phyloP scores from a whole-genome alignment of 2,329 filamentous ascomycete species.

The Trichoderma simmonsii region DNA sequence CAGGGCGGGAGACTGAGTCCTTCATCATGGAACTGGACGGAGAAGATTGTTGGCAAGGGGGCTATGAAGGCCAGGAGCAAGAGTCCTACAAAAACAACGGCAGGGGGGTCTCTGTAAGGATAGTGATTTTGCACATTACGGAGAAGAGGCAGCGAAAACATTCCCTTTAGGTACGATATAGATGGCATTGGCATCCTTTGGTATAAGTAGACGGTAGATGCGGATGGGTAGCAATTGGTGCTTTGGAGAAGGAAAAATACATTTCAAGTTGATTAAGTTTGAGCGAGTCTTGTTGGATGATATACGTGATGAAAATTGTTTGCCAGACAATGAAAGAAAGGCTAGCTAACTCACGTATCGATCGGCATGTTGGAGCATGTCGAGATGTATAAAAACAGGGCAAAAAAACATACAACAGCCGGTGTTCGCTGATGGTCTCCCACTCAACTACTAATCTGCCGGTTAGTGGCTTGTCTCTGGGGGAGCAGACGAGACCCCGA shows the following conservation, averaged over 20 bases:
- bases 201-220: not conserved
- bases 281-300: not conserved
- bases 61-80: conserved; percentile 21
- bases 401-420: not conserved
- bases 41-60: conserved; percentile 51
- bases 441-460: not conserved
- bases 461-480: no score
- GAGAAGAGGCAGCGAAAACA: not conserved
- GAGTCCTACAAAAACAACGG: conserved; percentile 24
- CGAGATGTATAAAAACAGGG: no score
- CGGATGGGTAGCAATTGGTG: not conserved
- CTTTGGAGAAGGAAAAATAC: not conserved
- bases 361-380: not conserved
- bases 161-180: not conserved
- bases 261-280: not conserved
- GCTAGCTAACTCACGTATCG: no score
- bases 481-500: no score
- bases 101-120: not conserved
- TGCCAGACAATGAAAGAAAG: not conserved
- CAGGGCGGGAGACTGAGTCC: conserved; percentile 26
- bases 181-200: not conserved
- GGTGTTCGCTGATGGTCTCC: not conserved
- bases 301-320: not conserved
- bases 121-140: not conserved
- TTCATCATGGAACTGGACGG: conserved; percentile 50